These are phyloP conservation scores for Posidonia australis DNA, from an alignment of 106 monocot species.

Conservation along the genomic window DNA sequence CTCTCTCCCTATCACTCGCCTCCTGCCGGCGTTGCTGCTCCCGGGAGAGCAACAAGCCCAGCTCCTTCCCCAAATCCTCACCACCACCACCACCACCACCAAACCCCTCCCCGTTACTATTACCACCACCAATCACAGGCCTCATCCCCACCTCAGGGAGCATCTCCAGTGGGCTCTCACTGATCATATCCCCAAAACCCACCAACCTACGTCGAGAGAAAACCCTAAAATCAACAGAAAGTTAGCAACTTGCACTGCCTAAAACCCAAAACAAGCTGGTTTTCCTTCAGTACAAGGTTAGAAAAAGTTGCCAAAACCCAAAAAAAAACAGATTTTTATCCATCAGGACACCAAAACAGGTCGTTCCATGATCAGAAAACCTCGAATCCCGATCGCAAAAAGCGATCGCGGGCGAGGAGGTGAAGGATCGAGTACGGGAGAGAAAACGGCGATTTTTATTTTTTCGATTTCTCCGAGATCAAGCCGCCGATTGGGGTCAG, in stretches of 20 bases:
- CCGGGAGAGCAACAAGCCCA: slow-evolving; percentile 19
- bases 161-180: slow-evolving; percentile 29
- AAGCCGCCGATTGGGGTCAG: too few species aligned
- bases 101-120: slow-evolving; percentile 4
- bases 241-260: background rate
- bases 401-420: background rate
- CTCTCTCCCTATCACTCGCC: slow-evolving; percentile 42
- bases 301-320: background rate
- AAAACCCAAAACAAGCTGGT: background rate
- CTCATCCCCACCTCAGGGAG: slow-evolving; percentile 45
- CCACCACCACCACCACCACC: slow-evolving; percentile 17
- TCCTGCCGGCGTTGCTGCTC: slow-evolving; percentile 39
- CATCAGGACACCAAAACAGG: background rate
- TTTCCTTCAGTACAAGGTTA: background rate
- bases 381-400: slow-evolving; percentile 1
- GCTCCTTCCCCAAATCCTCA: slow-evolving; percentile 38
- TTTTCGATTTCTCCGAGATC: too few species aligned
- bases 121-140: slow-evolving; percentile 24
- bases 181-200: slow-evolving; percentile 10
- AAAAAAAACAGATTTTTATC: slow-evolving; percentile 10
- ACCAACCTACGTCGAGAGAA: background rate
- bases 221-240: background rate
- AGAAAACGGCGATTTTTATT: background rate
- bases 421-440: background rate
- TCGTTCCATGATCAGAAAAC: background rate